Evolutionary conservation across 2,329 filamentous ascomycete genomes (phyloP), one percentile per base, ranked within the genome.

Genomic region (Colletotrichum costaricense): DNA sequence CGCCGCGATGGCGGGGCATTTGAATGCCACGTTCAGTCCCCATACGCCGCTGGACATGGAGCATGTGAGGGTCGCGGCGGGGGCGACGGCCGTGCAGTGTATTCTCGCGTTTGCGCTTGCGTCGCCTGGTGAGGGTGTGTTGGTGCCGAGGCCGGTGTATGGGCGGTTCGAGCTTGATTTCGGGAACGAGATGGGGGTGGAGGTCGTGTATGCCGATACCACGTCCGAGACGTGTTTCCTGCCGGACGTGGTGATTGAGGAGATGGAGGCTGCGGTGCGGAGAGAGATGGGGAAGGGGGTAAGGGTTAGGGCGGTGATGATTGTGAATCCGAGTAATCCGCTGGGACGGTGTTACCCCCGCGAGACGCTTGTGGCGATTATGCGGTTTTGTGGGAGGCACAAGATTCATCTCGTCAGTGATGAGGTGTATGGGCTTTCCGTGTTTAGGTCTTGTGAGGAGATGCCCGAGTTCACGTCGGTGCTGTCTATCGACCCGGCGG

Each of bases 361-460:
- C n/a, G 78, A 81, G 6, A 83, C 83, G 0, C 76, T 90, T 3
- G 72, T 85, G 0, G 80, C 79, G 7, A 78, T 88, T 26, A 84
- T 90, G 82, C 76, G 77, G 3, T 83, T 91, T 66, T 90, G 88
- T 74, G 80, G 87, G 65, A 82, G 81, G 54, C 82, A 89, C 73
- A 75, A 79, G 4, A 79, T 91, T 4, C 88, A 91, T 72, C 80
- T 91, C 58, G 84, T 91, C 75, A 87, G 86, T 74, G 89, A 91
- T 77, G 89, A 91, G 76, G 87, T 91, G 52, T 91, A 91, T 76
- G 89, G 86, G 11, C 80, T 87, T 49, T 88, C 87, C 1, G 82
- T 87, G 0, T 90, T 86, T 72, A 71, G 86, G 78, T 77, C 80
- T 35, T 79, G 81, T 0, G 28, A 19, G n/a, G 49, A 49, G n/a